Percentiles rank a stretch among this genome's conserved stretches.
phyloP scores from a whole-genome alignment of 2,329 filamentous ascomycete genomes.

The Penicillium psychrosexuale region DNA sequence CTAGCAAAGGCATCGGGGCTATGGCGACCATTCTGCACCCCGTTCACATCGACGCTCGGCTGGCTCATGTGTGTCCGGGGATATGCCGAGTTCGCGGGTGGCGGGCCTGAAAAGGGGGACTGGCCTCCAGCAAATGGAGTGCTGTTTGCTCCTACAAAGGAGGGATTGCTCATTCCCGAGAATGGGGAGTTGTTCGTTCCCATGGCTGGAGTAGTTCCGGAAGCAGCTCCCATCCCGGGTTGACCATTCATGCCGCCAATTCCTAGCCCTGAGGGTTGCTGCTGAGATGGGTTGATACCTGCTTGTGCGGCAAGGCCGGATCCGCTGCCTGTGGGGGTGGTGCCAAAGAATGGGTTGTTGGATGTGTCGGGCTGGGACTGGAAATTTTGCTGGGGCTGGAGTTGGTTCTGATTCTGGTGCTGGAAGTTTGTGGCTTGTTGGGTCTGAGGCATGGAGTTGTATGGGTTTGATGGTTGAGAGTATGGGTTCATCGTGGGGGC shows the following conservation, averaged over 20 bases:
- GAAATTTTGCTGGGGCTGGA: slow-evolving; percentile 21
- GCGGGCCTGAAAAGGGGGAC: slow-evolving; percentile 10
- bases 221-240: background rate
- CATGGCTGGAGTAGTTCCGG: background rate
- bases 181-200: slow-evolving; percentile 4
- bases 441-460: slow-evolving; percentile 24
- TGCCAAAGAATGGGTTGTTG: slow-evolving; percentile 28
- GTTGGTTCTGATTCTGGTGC: slow-evolving; percentile 14
- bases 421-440: slow-evolving; percentile 20
- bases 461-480: slow-evolving; percentile 19
- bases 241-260: slow-evolving; percentile 1
- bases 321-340: slow-evolving; percentile 5
- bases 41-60: slow-evolving; percentile 49
- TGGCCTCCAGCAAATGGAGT: slow-evolving; percentile 3
- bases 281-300: slow-evolving; percentile 15
- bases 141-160: slow-evolving; percentile 2
- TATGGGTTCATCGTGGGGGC: slow-evolving; percentile 17
- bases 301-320: slow-evolving; percentile 26
- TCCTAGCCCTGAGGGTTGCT: slow-evolving; percentile 3
- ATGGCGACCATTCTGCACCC: slow-evolving; percentile 47
- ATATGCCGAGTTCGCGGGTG: slow-evolving; percentile 17
- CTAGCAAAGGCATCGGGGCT: slow-evolving; percentile 52
- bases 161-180: slow-evolving; percentile 1
- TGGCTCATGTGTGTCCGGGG: slow-evolving; percentile 44
- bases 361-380: slow-evolving; percentile 12